Evolutionary conservation across 768 basidiomycete genomes (phyloP), one percentile per base, ranked within the genome.

Genomic region (Suillus variegatus): DNA sequence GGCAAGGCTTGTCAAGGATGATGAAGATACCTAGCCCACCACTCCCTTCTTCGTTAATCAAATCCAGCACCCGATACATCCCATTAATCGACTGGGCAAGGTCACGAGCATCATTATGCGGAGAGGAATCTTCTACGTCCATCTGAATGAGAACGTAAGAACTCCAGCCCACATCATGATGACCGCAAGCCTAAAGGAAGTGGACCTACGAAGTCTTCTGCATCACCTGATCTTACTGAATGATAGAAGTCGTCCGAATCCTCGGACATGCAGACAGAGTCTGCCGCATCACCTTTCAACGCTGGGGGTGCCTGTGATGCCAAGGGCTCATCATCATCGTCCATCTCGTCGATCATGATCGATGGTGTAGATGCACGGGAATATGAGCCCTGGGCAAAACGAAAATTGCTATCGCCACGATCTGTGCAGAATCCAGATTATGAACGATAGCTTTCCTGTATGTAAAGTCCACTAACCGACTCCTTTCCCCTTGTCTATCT

Each of bases 31-130:
- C 87, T 8, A 86, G 77, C 2, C 86, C 85, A 5, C 83, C 81
- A 47, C 79, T 85, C 1, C 82, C 81, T 54, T 79, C 75, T 65
- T 88, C 87, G 8, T 72, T 80, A 65, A 86, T 82, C 13, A 88
- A 74, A 61, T 87, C 86, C 6, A 87, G 74, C 35, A 88, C 77
- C 6, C 84, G 79, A 73, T 82, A 85, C 77, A 86, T 76, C n/a
- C 82, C 84, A 52, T 75, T 72, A 68, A 87, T 75, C 2, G 69
- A 77, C 62, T 60, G 60, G 6, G 62, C 66, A 61, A 76, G 55
- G 35, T 78, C 77, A 9, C 62, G 43, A 57, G 62, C 67, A 46
- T 75, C 69, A 6, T 6, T 62, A 47, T 65, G 68, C 0, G 47
- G 65, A 25, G 57, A 56, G 0, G 32, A 52, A 16, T 4, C 6